Base-by-base conservation (phyloP, 495 filamentous ascomycete species). In the Penicillium paradoxum region DNA sequence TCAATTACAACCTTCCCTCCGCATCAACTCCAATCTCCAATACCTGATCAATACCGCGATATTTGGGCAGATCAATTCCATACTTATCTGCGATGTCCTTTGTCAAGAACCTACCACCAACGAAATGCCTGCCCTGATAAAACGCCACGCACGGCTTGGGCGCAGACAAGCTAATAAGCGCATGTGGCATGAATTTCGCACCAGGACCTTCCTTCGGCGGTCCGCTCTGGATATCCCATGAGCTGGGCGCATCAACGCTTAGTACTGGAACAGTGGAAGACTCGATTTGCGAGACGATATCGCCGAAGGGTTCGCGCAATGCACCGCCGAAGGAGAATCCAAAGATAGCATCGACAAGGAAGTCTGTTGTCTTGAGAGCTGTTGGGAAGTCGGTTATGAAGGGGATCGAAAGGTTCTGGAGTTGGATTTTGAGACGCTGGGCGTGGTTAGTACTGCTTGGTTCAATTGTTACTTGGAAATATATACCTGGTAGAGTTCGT, bases 321-420 rank as follows among this genome's bases (percentile, higher is more conserved):
- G 90, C 83, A 10, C 90, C 91, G n/a, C 84, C 84, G 73, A 97
- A 97, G 59, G 87, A 91, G 77, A 97, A 98, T 36, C 91, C 93
- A 63, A 98, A 98, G 62, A 98, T 89, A 36, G 95, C 90, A 70
- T 98, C 93, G 51, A 98, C 76, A 43, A 98, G 75, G 59, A 96
- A 86, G 64, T 95, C 80, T 18, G 86, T 76, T 40, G 82, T 73
- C 54, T 77, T 69, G 5, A 96, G 65, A 9, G 88, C 84, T 2
- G 69, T 38, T 17, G 72, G 64, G 58, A 96, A 95, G 73, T 96
- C 90, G 15, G 85, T 77, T 11, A 89, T 85, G 73, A 97, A 93
- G 7, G 89, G 89, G 44, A 98, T 76, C 8, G 84, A 78, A 54
- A 96, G 87, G 57, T 90, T 85, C 43, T 83, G 75, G 10, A 96